Percentiles rank a stretch among this genome's conserved stretches.
phyloP scores from a whole-genome alignment of 805 yeast species.

The Kockiozyma suomiensis region DNA sequence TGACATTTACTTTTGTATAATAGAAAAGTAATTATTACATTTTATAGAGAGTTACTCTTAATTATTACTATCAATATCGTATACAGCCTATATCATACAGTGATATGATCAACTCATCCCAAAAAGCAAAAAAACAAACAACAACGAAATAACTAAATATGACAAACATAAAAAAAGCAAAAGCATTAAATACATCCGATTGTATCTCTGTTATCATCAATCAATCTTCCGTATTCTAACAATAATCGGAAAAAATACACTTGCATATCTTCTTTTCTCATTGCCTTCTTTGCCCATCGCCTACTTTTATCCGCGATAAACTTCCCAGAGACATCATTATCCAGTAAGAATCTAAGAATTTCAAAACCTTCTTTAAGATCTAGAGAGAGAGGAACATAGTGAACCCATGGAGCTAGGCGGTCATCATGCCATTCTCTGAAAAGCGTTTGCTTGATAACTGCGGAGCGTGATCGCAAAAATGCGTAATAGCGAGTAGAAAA shows the following conservation, averaged over 20 bases:
- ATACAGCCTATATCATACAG: background rate
- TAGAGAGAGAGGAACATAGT: slow-evolving; percentile 34
- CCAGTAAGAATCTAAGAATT: slow-evolving; percentile 22
- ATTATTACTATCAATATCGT: background rate
- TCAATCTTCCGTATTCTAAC: slow-evolving; percentile 36
- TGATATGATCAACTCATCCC: background rate
- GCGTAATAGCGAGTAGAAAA: slow-evolving; percentile 34
- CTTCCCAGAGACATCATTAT: slow-evolving; percentile 29
- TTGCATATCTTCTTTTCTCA: slow-evolving; percentile 35
- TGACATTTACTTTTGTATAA: too few species aligned
- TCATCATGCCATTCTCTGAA: slow-evolving; percentile 37
- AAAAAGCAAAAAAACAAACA: background rate
- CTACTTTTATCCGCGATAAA: slow-evolving; percentile 29
- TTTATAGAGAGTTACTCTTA: background rate
- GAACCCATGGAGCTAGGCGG: slow-evolving; percentile 36
- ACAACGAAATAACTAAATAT: background rate
- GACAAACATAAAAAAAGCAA: background rate
- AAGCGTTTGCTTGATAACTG: slow-evolving; percentile 34
- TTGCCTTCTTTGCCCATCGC: slow-evolving; percentile 27
- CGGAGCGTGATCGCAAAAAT: slow-evolving; percentile 30
- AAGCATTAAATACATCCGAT: slow-evolving; percentile 26
- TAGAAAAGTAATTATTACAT: background rate
- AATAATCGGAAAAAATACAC: slow-evolving; percentile 34
- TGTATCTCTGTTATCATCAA: slow-evolving; percentile 36
- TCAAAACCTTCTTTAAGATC: slow-evolving; percentile 33